Conservation (phyloP, 2,329 filamentous ascomycete species). For the Sphaerostilbella broomeana region DNA sequence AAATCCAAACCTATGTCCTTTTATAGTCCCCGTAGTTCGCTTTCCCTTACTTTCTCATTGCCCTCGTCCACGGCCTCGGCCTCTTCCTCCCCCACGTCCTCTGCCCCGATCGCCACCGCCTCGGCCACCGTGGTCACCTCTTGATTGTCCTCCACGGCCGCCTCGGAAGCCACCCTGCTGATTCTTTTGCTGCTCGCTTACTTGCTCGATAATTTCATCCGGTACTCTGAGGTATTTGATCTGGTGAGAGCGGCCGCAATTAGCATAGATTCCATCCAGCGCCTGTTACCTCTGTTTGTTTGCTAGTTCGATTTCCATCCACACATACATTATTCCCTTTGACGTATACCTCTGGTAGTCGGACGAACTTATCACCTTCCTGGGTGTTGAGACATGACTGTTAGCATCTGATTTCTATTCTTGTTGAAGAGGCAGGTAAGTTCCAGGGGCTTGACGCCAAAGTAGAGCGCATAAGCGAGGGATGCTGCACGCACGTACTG, state of each 20-base stretch:
- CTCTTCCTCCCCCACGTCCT: conserved; percentile 31
- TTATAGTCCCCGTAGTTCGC: neutral
- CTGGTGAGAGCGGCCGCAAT: conserved; percentile 44
- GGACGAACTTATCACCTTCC: conserved; percentile 91
- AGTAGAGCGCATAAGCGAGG: neutral
- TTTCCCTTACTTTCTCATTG: conserved; percentile 20
- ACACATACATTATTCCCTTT: conserved; percentile 87
- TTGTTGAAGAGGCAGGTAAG: too few relatives aligned
- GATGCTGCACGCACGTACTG: conserved; percentile 41
- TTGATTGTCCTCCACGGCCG: conserved; percentile 52
- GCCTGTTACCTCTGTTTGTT: too few relatives aligned
- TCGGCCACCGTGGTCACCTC: conserved; percentile 52
- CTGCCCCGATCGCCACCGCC: conserved; percentile 41
- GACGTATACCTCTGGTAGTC: conserved; percentile 89
- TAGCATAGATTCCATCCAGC: conserved; percentile 7
- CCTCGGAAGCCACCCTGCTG: conserved; percentile 59
- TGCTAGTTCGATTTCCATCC: too few relatives aligned
- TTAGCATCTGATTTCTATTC: too few relatives aligned
- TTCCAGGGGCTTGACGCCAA: too few relatives aligned
- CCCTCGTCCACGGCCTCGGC: conserved; percentile 30
- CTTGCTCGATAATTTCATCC: conserved; percentile 91
- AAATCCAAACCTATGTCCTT: too few relatives aligned
- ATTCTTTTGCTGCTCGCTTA: conserved; percentile 83
- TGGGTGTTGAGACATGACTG: too few relatives aligned
- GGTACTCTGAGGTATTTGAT: conserved; percentile 97